Conservation (phyloP, 352 stramenopile species). For the Globisporangium emineosum region DNA sequence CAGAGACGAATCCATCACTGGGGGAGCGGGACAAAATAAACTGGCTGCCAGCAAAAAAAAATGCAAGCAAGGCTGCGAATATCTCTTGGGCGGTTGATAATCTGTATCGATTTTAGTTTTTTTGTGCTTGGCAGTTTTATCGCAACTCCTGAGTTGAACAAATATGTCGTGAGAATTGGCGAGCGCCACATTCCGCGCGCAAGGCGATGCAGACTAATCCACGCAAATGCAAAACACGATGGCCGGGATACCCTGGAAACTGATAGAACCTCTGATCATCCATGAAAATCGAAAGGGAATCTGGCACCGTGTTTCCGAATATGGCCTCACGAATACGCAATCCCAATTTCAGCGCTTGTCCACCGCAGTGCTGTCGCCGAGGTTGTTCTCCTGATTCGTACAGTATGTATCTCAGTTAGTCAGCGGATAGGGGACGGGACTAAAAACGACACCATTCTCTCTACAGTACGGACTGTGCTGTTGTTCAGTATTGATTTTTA, state of each 20-base stretch:
- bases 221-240: not conserved
- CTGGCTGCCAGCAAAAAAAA: not conserved
- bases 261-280: not conserved
- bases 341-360: too few relatives aligned
- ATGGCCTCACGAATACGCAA: not conserved
- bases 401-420: not conserved
- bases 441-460: not conserved
- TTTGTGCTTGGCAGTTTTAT: not conserved
- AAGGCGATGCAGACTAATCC: not conserved
- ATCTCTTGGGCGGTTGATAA: too few relatives aligned
- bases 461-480: not conserved
- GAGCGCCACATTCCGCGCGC: not conserved
- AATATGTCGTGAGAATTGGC: not conserved
- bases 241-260: not conserved
- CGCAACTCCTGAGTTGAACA: too few relatives aligned
- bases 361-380: not conserved
- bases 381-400: not conserved
- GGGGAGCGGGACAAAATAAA: too few relatives aligned
- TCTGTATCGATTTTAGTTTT: not conserved
- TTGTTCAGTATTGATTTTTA: conserved; percentile 1
- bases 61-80: too few relatives aligned
- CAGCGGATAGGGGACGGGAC: not conserved
- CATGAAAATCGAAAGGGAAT: not conserved
- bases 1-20: not conserved
- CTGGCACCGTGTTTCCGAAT: not conserved